Conservation (phyloP, 495 filamentous ascomycete genomes). For the Annulohypoxylon moriforme region DNA sequence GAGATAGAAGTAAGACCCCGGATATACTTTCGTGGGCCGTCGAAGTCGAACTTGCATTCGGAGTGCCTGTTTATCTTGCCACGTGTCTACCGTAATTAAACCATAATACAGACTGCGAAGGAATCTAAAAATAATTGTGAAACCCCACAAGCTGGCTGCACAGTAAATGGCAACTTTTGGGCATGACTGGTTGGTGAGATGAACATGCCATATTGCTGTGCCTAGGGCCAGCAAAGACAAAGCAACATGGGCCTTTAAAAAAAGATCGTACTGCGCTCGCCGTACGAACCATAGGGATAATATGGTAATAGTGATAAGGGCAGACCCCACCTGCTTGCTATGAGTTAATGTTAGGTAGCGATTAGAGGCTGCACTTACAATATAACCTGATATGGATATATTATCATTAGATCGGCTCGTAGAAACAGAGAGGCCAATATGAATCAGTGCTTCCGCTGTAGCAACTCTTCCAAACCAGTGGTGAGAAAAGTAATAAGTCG, state of each 20-base stretch:
- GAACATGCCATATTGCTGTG: neutral
- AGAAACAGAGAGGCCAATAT: neutral
- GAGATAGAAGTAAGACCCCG: neutral
- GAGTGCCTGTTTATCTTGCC: neutral
- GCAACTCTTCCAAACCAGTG: neutral
- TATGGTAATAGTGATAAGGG: neutral
- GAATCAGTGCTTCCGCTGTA: slow-evolving; percentile 4
- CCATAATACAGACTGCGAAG: neutral
- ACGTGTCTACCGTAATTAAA: neutral
- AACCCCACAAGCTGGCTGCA: neutral
- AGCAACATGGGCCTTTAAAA: neutral
- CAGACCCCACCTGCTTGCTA: neutral
- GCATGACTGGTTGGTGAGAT: neutral
- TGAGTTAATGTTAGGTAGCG: neutral
- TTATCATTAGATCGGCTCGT: neutral
- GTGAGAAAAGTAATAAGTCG: slow-evolving; percentile 4
- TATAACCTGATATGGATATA: slow-evolving; percentile 11
- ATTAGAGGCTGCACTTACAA: neutral
- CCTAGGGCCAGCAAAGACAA: neutral
- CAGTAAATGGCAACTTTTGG: neutral
- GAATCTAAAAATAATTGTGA: neutral
- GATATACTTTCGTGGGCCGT: neutral
- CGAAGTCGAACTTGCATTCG: neutral
- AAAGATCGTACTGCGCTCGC: neutral
- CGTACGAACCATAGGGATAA: neutral